Evolutionary conservation across 768 basidiomycete genomes (phyloP).

Genomic region (Chiua virens): DNA sequence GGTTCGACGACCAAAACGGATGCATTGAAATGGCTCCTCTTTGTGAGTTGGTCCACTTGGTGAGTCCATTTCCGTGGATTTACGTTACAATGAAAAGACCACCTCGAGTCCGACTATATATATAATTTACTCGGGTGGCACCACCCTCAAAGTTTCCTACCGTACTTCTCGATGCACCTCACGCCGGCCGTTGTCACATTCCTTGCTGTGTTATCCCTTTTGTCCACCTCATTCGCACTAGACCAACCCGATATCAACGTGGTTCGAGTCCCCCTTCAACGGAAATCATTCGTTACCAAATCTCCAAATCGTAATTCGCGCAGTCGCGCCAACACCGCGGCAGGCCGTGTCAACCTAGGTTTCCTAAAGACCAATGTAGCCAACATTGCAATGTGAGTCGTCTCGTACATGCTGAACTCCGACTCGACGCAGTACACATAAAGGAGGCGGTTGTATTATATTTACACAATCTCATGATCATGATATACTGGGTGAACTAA

Average conservation of each 20-base stretch:
- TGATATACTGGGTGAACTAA: neutral
- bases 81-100: too few species aligned
- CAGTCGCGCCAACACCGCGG: neutral
- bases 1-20: too few species aligned
- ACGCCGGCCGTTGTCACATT: slow-evolving; percentile 9
- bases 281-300: slow-evolving; percentile 14
- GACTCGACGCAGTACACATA: neutral
- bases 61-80: too few species aligned
- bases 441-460: neutral
- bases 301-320: neutral
- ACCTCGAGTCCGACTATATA: too few species aligned
- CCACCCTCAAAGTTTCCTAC: neutral
- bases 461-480: neutral
- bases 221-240: slow-evolving; percentile 2
- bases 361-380: slow-evolving; percentile 17
- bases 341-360: slow-evolving; percentile 1
- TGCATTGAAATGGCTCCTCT: too few species aligned
- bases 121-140: neutral
- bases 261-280: slow-evolving; percentile 25
- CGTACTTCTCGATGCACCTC: slow-evolving; percentile 20
- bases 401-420: neutral
- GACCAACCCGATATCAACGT: neutral
- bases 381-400: slow-evolving; percentile 19
- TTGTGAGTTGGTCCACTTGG: too few species aligned
- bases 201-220: slow-evolving; percentile 17